phyloP scores from a whole-genome alignment of 139 green algal species.

The Chlorella sp. region DNA sequence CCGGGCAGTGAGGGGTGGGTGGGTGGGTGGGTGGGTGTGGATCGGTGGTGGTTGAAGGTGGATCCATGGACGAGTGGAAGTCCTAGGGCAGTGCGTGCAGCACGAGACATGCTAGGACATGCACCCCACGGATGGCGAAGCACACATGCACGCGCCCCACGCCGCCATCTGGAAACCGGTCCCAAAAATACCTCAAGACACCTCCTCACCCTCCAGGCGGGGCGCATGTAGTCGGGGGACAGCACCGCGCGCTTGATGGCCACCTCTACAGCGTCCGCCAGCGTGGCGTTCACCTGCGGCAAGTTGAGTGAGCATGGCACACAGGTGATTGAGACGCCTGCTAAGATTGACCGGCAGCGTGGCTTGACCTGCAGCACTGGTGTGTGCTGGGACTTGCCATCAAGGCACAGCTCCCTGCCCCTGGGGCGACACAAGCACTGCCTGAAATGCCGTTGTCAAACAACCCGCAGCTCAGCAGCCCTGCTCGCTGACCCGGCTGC shows the following conservation, averaged over 20 bases:
- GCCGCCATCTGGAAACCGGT: background rate
- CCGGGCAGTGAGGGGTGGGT: too few relatives aligned
- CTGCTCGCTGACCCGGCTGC: conserved; percentile 21
- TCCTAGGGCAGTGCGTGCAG: background rate
- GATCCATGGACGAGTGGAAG: background rate
- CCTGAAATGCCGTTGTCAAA: too few relatives aligned
- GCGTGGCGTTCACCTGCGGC: conserved; percentile 8
- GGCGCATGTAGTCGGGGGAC: conserved; percentile 62
- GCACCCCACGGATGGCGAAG: background rate
- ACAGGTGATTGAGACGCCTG: too few relatives aligned
- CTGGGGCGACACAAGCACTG: too few relatives aligned
- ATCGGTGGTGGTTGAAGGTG: background rate
- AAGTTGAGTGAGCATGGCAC: too few relatives aligned
- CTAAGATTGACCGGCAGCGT: too few relatives aligned
- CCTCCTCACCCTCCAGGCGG: conserved; percentile 46
- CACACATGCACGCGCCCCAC: background rate
- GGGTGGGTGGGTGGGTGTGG: too few relatives aligned
- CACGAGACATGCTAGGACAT: background rate
- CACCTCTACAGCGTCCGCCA: conserved; percentile 42
- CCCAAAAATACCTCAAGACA: background rate
- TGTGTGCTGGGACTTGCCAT: too few relatives aligned
- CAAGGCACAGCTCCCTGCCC: too few relatives aligned
- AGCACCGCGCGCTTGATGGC: conserved; percentile 63
- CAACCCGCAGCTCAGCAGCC: too few relatives aligned
- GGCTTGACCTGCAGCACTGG: too few relatives aligned